Base-by-base conservation (phyloP, 305 asterid genomes). In the Fraxinus baroniana region DNA sequence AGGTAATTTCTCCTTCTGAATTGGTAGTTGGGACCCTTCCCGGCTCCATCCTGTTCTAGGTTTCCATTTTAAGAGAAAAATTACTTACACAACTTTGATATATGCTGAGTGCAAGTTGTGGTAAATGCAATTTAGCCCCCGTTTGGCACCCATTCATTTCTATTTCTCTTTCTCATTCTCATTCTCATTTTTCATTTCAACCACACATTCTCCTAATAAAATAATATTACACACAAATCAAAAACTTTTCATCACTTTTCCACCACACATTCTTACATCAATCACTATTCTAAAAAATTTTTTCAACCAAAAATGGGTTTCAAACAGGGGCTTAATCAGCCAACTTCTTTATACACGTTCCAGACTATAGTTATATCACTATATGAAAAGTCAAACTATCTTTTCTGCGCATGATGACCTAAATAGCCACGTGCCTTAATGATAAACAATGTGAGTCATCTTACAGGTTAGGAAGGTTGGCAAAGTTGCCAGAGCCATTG, bases 401-500 rank as follows among this genome's bases (percentile, higher is more conserved):
- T 81, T 68, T 79, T 36, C 35, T 71, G 72, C 15, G 77, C 39
- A 49, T 36, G 15, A 15, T 71, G 62, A 80, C 66, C 30, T 83
- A 81, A 79, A 79, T 70, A 44, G 79, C 57, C 62, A 32, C 74
- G 62, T 80, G 73, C 60, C 44, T 57, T 28, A 30, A n/a, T 78
- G 80, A 76, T 60, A 37, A 64, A 76, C 77, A 74, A 39, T 73
- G 60, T 28, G 81, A 49, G 73, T 26, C 74, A 15, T 72, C 36
- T 79, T 81, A 66, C 91, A 96, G 99, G 97, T 88, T 77, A 88
- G 92, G 87, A 96, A 92, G 90, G 97, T 96, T 49, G 97, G 99
- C 79, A 96, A 91, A 85, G 99, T 96, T 36, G 94, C 98, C 60
- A 91, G 98, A 89, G 98, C 98, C 75, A 94, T 96, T 75, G 98